Conservation (phyloP, 768 basidiomycete species). For the Coprinopsis sp. region DNA sequence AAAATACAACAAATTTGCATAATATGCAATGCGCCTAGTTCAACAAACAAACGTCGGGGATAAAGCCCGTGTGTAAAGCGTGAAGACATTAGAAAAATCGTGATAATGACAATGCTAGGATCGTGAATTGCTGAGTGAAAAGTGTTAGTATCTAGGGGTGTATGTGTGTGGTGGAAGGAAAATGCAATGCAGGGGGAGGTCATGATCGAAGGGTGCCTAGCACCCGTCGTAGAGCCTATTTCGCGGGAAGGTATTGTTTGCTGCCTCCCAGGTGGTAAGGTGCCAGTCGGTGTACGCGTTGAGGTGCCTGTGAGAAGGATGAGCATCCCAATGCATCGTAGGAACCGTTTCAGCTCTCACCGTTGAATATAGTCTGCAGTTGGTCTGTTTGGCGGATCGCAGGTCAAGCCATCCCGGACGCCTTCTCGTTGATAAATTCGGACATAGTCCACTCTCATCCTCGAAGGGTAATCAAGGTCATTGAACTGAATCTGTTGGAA, state of each 20-base stretch:
- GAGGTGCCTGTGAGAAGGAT: slow-evolving; percentile 30
- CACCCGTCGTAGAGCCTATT: slow-evolving; percentile 50
- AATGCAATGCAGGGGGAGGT: neutral
- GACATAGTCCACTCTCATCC: slow-evolving; percentile 87
- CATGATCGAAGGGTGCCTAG: slow-evolving; percentile 17
- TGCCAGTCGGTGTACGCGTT: slow-evolving; percentile 74
- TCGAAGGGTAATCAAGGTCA: slow-evolving; percentile 70
- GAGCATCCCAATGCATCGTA: neutral
- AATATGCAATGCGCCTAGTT: too few relatives aligned
- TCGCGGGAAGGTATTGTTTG: slow-evolving; percentile 70
- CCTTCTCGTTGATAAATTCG: slow-evolving; percentile 82
- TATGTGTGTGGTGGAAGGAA: neutral
- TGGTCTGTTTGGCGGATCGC: slow-evolving; percentile 73
- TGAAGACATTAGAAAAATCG: neutral
- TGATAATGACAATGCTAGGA: neutral
- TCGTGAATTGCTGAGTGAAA: neutral
- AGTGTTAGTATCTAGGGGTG: neutral
- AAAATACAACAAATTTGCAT: too few relatives aligned
- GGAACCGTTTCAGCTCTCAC: slow-evolving; percentile 31
- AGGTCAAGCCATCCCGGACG: slow-evolving; percentile 63
- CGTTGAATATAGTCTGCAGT: slow-evolving; percentile 74
- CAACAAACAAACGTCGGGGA: neutral
- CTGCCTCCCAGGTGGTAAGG: slow-evolving; percentile 79
- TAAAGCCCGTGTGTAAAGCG: neutral
- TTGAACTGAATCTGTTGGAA: slow-evolving; percentile 74